Percentiles rank a stretch among this genome's conserved stretches.
Conservation (phyloP, 1,139 yeast species). For the Geotrichum reessii region DNA sequence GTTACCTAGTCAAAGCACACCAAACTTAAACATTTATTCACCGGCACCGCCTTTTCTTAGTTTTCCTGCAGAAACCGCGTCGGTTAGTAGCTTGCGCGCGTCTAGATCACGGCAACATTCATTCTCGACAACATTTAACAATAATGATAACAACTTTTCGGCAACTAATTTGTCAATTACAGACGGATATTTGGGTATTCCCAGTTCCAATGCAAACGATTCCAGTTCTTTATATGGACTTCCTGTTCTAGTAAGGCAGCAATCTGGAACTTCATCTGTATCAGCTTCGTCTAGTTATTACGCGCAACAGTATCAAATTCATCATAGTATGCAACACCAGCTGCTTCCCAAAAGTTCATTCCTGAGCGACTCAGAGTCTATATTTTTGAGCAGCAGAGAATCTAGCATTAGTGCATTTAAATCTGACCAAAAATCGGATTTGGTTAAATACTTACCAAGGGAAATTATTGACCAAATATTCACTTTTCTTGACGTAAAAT, state of each 20-base stretch:
- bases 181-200: conserved; percentile 7
- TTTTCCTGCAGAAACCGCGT: conserved; percentile 12
- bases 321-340: conserved; percentile 4
- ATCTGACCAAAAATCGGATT: conserved; percentile 20
- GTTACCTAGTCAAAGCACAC: conserved; percentile 7
- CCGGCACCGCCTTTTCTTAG: conserved; percentile 3
- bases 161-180: neutral
- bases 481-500: conserved; percentile 22
- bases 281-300: conserved; percentile 13
- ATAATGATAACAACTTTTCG: neutral
- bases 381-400: neutral
- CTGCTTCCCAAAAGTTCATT: conserved; percentile 1
- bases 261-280: conserved; percentile 1
- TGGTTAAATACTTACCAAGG: conserved; percentile 26
- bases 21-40: conserved; percentile 1
- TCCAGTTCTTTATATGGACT: conserved; percentile 3
- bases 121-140: conserved; percentile 7
- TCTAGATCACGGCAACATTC: conserved; percentile 13
- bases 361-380: conserved; percentile 10
- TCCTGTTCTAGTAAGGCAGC: neutral
- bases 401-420: neutral
- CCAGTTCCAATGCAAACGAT: neutral
- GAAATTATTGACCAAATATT: conserved; percentile 30
- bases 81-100: conserved; percentile 7
- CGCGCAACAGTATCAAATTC: conserved; percentile 12